Evolutionary conservation across 2,329 filamentous ascomycete genomes (phyloP).

Genomic region (Fusarium globosum): DNA sequence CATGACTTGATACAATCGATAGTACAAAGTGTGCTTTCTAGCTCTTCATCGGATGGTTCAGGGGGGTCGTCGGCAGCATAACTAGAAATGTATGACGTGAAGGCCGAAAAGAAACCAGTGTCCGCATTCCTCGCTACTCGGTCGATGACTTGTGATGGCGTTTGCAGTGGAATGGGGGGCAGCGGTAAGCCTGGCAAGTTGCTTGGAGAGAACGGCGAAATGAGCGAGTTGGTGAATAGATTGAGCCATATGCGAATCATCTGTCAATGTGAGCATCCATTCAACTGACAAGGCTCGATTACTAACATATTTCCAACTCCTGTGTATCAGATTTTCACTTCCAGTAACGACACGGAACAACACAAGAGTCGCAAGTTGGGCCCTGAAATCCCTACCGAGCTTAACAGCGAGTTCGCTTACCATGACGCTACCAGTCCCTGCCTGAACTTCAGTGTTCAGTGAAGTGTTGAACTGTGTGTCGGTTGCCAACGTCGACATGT

Average conservation of each 20-base stretch:
- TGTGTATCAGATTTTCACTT: constrained; percentile 79
- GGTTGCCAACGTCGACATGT: constrained; percentile 88
- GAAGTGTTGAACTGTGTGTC: constrained; percentile 81
- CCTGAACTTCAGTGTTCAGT: constrained; percentile 95
- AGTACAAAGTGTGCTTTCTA: constrained; percentile 94
- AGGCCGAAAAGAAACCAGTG: constrained; percentile 88
- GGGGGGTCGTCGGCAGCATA: constrained; percentile 98
- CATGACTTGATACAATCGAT: constrained; percentile 95
- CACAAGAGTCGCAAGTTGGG: constrained; percentile 93
- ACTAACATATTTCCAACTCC: constrained; percentile 83
- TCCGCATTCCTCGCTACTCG: constrained; percentile 82
- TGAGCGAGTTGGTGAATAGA: constrained; percentile 93
- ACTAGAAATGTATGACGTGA: constrained; percentile 97
- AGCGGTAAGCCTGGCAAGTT: constrained; percentile 75
- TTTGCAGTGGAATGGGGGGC: constrained; percentile 86
- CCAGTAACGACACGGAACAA: constrained; percentile 91
- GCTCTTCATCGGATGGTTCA: constrained; percentile 95
- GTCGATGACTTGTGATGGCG: constrained; percentile 92
- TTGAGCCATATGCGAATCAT: constrained; percentile 94
- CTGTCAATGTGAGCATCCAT: constrained; percentile 56
- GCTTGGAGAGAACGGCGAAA: constrained; percentile 79
- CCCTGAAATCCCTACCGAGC: constrained; percentile 92
- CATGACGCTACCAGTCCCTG: constrained; percentile 93
- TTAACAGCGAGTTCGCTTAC: constrained; percentile 97
- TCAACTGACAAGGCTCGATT: not conserved